These are phyloP conservation scores for Phylloboletellus chloephorus DNA, from an alignment of 1,284 basidiomycete genomes.

Conservation along the genomic window DNA sequence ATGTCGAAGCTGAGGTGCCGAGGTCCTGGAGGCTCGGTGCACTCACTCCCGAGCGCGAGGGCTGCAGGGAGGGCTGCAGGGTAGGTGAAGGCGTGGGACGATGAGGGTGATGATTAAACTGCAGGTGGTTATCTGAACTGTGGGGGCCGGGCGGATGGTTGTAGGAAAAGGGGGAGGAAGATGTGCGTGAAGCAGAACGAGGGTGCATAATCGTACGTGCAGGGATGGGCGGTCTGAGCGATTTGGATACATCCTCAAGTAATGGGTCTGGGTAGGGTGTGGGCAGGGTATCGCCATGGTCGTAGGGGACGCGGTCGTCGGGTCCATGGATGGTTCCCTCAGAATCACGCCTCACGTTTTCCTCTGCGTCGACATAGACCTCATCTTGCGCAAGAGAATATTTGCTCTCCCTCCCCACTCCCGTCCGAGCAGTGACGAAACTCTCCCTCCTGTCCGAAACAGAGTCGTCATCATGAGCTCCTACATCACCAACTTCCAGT, in stretches of 20 bases:
- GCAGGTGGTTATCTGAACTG: slow-evolving; percentile 16
- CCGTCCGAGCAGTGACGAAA: slow-evolving; percentile 51
- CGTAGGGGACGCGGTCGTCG: slow-evolving; percentile 18
- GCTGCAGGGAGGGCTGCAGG: slow-evolving; percentile 11
- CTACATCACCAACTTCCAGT: slow-evolving; percentile 28
- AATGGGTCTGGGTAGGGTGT: slow-evolving; percentile 1
- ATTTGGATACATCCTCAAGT: slow-evolving; percentile 1
- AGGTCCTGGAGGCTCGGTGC: slow-evolving; percentile 31
- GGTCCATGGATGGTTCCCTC: slow-evolving; percentile 21
- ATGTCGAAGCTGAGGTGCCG: slow-evolving; percentile 19
- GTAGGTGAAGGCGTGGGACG: slow-evolving; percentile 8
- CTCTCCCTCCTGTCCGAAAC: slow-evolving; percentile 49
- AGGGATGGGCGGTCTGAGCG: slow-evolving; percentile 22
- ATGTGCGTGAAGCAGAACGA: slow-evolving; percentile 18
- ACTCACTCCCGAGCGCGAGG: slow-evolving; percentile 16
- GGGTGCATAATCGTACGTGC: slow-evolving; percentile 16
- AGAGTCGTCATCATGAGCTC: slow-evolving; percentile 41
- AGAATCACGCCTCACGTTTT: slow-evolving; percentile 20
- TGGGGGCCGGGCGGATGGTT: slow-evolving; percentile 16
- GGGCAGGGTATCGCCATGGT: slow-evolving; percentile 4
- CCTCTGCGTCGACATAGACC: slow-evolving; percentile 35
- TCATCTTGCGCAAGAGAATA: slow-evolving; percentile 30
- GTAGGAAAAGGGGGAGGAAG: slow-evolving; percentile 28
- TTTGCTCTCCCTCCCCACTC: slow-evolving; percentile 27
- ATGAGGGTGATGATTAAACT: slow-evolving; percentile 9